Percentiles rank a stretch among this genome's conserved stretches.
These are phyloP conservation scores for Isoetes taiwanensis DNA, from an alignment of 75 land plant genomes.

Conservation along the genomic window DNA sequence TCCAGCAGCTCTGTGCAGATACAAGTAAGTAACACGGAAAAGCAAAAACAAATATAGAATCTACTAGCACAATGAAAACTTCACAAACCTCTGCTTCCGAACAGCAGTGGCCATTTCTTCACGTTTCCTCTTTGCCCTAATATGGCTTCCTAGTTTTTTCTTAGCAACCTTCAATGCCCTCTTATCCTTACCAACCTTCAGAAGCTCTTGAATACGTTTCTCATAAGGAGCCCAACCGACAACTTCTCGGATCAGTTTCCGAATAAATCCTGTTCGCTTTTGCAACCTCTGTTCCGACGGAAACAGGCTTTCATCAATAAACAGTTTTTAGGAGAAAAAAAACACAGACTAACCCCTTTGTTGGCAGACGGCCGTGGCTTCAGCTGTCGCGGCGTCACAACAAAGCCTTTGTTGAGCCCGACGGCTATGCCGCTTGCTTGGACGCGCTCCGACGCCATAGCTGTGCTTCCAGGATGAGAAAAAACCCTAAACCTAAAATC, in stretches of 20 bases:
- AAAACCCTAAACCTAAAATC: no score
- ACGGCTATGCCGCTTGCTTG: slow-evolving; percentile 61
- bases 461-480: no score
- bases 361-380: slow-evolving; percentile 56
- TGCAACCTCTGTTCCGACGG: no score
- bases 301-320: no score
- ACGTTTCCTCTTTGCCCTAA: slow-evolving; percentile 2
- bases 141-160: background rate
- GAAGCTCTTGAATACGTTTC: background rate
- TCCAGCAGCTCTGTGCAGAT: no score
- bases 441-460: no score
- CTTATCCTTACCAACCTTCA: slow-evolving; percentile 6
- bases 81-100: background rate
- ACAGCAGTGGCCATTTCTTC: slow-evolving; percentile 4
- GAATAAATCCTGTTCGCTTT: background rate
- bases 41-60: no score
- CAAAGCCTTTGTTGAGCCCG: slow-evolving; percentile 65
- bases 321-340: no score
- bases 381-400: slow-evolving; percentile 56
- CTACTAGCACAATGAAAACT: no score
- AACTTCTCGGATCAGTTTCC: slow-evolving; percentile 5
- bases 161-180: slow-evolving; percentile 5
- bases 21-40: no score
- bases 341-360: slow-evolving; percentile 69
- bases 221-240: background rate